A percentile compares a stretch with the other conserved stretches of the same genome.
Conservation (phyloP, 2,329 filamentous ascomycete species). For the Cercospora sp. region DNA sequence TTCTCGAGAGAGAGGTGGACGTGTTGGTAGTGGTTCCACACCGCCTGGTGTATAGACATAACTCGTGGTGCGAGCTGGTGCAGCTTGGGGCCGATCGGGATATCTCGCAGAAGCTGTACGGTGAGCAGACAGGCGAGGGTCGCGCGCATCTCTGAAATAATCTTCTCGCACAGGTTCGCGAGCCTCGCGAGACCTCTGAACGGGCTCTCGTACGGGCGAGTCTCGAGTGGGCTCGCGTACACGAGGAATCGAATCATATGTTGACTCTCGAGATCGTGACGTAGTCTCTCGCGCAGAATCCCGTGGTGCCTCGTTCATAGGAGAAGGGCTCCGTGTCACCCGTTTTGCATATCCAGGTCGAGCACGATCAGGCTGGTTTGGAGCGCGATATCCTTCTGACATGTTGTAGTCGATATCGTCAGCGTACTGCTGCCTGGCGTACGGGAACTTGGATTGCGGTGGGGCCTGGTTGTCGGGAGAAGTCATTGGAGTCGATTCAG, state of each 20-base stretch:
- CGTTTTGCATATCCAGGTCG: slow-evolving; percentile 19
- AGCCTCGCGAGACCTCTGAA: slow-evolving; percentile 7
- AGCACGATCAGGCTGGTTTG: slow-evolving; percentile 10
- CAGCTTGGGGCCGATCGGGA: slow-evolving; percentile 21
- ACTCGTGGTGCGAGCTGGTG: slow-evolving; percentile 30
- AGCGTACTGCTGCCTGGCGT: slow-evolving; percentile 31
- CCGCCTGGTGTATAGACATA: slow-evolving; percentile 32
- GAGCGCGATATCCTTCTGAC: slow-evolving; percentile 34
- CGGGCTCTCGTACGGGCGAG: neutral
- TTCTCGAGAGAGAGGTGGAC: slow-evolving; percentile 17
- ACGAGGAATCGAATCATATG: slow-evolving; percentile 5
- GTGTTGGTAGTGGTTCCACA: slow-evolving; percentile 24
- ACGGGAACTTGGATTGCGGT: slow-evolving; percentile 28
- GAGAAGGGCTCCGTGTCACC: slow-evolving; percentile 34
- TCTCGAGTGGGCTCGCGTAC: neutral
- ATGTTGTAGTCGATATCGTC: slow-evolving; percentile 37
- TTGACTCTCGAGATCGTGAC: slow-evolving; percentile 3
- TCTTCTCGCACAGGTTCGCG: neutral
- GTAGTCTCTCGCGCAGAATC: slow-evolving; percentile 15
- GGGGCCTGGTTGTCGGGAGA: slow-evolving; percentile 31
- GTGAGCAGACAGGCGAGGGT: slow-evolving; percentile 14
- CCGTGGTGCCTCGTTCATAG: slow-evolving; percentile 16
- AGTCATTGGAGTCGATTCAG: slow-evolving; percentile 30
- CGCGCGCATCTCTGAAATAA: slow-evolving; percentile 7
- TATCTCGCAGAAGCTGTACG: slow-evolving; percentile 32